Evolutionary conservation across 2,329 filamentous ascomycete species (phyloP).

Genomic region (Chalaropsis thielavioides): DNA sequence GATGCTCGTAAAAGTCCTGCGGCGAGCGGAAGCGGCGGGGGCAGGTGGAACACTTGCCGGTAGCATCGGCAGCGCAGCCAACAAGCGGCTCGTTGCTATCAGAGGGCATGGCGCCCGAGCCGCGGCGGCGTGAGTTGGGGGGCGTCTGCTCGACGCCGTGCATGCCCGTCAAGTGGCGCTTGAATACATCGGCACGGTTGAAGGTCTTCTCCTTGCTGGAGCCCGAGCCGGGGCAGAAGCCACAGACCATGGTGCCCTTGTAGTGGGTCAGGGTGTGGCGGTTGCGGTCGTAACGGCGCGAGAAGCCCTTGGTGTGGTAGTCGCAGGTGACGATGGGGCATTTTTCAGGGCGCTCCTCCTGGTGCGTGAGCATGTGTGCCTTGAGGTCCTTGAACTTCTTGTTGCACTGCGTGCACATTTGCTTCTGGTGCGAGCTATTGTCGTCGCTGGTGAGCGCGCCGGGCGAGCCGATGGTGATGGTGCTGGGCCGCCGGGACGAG

Average conservation of each 20-base stretch:
- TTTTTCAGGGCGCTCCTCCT: conserved; percentile 81
- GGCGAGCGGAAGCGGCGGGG: conserved; percentile 79
- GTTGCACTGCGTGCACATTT: conserved; percentile 62
- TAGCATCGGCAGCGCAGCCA: conserved; percentile 60
- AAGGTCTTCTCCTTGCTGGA: conserved; percentile 88
- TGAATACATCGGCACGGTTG: conserved; percentile 91
- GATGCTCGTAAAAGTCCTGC: conserved; percentile 96
- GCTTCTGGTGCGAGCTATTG: conserved; percentile 46
- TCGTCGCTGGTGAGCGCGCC: conserved; percentile 44
- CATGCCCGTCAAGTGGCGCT: conserved; percentile 78
- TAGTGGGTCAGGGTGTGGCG: conserved; percentile 88
- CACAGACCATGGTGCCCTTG: conserved; percentile 94
- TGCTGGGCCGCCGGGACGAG: conserved; percentile 30
- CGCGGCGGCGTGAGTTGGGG: conserved; percentile 75
- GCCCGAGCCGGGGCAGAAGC: conserved; percentile 81
- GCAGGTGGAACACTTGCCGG: conserved; percentile 92
- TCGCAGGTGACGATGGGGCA: conserved; percentile 86
- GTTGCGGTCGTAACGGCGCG: conserved; percentile 93
- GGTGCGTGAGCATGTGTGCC: conserved; percentile 89
- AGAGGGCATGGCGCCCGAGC: conserved; percentile 19
- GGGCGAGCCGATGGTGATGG: conserved; percentile 6
- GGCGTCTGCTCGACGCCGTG: conserved; percentile 88
- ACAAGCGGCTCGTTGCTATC: conserved; percentile 46
- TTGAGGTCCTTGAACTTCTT: conserved; percentile 81
- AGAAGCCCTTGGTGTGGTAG: conserved; percentile 84